These are phyloP conservation scores for Bruguiera gymnorhiza DNA, from an alignment of 345 rosid genomes.

Conservation along the genomic window DNA sequence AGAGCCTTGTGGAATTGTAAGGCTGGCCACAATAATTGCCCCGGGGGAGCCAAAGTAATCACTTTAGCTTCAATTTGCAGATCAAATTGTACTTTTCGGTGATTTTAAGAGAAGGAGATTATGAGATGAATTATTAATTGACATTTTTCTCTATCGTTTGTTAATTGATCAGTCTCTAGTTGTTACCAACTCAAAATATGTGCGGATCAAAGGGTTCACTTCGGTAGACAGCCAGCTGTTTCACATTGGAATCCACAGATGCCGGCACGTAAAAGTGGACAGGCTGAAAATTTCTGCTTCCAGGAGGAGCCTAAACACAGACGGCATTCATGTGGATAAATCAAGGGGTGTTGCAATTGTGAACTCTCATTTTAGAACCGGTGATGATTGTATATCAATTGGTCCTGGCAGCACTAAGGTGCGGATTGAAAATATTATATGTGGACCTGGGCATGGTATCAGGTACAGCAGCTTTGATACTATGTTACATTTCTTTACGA, in stretches of 20 bases:
- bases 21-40: constrained; percentile 8
- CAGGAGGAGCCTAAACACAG: constrained; percentile 26
- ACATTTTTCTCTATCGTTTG: background rate
- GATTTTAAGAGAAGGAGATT: no score
- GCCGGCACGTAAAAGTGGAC: constrained; percentile 21
- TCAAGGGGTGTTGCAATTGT: constrained; percentile 20
- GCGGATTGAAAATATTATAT: constrained; percentile 24
- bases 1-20: constrained; percentile 20
- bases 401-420: constrained; percentile 27
- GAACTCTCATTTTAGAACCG: constrained; percentile 17
- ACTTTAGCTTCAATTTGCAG: background rate
- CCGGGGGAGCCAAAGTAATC: constrained; percentile 15
- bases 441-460: constrained; percentile 32
- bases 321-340: constrained; percentile 29
- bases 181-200: constrained; percentile 23
- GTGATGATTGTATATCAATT: constrained; percentile 35
- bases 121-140: background rate
- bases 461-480: background rate
- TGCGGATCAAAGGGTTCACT: constrained; percentile 13
- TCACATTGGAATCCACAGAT: constrained; percentile 24
- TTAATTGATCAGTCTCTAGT: constrained; percentile 20
- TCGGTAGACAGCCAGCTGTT: constrained; percentile 30
- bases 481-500: no score
- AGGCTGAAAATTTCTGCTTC: constrained; percentile 14
- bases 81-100: no score